These are phyloP conservation scores for Sarocladium oryzae DNA, from an alignment of 2,329 filamentous ascomycete species.

Conservation along the genomic window DNA sequence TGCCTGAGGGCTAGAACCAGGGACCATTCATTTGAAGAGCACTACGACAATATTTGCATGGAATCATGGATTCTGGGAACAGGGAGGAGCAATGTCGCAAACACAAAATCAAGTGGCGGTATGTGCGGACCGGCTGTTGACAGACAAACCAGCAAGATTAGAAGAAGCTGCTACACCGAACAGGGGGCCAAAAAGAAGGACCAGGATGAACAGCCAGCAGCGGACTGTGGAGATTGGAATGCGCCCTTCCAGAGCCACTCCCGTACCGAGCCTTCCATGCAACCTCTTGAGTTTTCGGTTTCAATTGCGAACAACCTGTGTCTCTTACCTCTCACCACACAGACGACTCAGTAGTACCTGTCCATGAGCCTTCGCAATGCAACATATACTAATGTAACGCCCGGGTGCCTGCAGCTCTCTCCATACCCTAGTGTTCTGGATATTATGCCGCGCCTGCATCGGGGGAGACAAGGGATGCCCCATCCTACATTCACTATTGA, in stretches of 20 bases:
- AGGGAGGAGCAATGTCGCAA: neutral
- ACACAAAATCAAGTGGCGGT: neutral
- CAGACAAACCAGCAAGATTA: neutral
- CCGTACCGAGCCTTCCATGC: neutral
- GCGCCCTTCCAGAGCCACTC: neutral
- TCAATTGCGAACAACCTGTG: neutral
- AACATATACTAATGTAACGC: neutral
- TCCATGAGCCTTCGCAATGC: neutral
- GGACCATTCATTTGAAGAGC: neutral
- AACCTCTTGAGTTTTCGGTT: neutral
- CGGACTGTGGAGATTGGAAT: slow-evolving; percentile 6
- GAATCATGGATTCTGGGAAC: neutral
- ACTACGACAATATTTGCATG: neutral
- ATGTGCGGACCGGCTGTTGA: neutral
- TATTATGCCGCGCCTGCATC: slow-evolving; percentile 6
- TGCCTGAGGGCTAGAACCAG: neutral
- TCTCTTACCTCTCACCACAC: too few relatives aligned
- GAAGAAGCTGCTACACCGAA: neutral
- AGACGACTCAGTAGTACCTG: too few relatives aligned
- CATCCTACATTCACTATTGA: neutral
- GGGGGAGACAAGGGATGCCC: neutral
- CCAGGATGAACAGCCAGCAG: slow-evolving; percentile 6
- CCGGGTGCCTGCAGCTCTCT: neutral
- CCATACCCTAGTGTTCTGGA: neutral
- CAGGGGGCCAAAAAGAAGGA: neutral